Percentiles rank a stretch among this genome's conserved stretches.
Conservation (phyloP, 768 basidiomycete genomes). For the Symmetrospora coprosmae region DNA sequence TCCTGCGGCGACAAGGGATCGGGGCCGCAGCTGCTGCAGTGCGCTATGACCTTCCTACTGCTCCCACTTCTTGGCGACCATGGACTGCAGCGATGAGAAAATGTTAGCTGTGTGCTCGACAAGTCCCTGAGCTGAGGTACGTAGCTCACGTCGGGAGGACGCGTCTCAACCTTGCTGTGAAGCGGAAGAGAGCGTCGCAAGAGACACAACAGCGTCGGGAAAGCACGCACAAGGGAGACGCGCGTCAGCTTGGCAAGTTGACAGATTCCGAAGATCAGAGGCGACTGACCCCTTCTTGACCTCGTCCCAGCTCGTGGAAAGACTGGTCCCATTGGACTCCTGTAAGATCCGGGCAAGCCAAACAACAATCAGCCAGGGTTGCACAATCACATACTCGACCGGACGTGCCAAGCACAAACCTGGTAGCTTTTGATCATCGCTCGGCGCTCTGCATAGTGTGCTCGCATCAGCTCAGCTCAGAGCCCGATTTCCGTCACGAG, state of each 20-base stretch:
- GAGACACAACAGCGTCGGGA: no score
- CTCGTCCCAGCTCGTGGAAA: constrained; percentile 92
- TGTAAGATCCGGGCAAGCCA: constrained; percentile 30
- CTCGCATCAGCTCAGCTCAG: background rate
- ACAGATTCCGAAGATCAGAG: no score
- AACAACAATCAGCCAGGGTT: background rate
- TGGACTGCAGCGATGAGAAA: no score
- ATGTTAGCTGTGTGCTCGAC: no score
- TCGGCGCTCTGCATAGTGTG: constrained; percentile 44
- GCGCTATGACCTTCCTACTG: no score
- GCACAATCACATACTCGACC: background rate
- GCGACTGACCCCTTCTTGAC: constrained; percentile 55
- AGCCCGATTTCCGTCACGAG: background rate
- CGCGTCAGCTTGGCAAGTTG: no score
- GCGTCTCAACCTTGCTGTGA: background rate
- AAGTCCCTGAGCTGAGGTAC: no score
- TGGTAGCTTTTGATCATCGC: constrained; percentile 97
- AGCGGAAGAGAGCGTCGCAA: no score
- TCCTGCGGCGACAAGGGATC: no score
- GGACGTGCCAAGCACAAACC: background rate
- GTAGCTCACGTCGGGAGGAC: background rate
- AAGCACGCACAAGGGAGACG: no score
- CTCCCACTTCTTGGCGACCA: background rate
- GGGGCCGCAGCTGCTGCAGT: no score
- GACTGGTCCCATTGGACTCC: constrained; percentile 85